Evolutionary conservation across 2,329 filamentous ascomycete genomes (phyloP).

Genomic region (Lasiodiplodia gonubiensis): DNA sequence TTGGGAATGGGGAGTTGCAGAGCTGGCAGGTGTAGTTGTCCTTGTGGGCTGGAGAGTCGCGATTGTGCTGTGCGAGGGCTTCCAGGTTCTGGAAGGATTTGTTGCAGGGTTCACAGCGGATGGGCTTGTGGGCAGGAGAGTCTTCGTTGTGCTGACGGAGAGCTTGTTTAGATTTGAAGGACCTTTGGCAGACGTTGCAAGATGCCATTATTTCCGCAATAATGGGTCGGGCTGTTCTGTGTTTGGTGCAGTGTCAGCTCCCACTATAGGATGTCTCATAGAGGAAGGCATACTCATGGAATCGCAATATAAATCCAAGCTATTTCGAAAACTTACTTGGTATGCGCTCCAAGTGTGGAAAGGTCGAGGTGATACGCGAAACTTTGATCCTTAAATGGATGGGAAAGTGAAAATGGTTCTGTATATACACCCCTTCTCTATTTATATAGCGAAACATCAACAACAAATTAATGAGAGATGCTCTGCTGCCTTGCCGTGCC

Average conservation of each 20-base stretch:
- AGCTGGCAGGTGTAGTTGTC: not conserved
- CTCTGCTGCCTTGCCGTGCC: conserved; percentile 20
- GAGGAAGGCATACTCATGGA: not conserved
- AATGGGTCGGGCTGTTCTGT: not conserved
- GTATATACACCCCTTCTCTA: not conserved
- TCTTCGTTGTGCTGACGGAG: not conserved
- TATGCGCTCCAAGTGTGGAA: not conserved
- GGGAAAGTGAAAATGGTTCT: not conserved
- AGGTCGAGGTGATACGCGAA: not conserved
- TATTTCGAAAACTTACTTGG: not conserved
- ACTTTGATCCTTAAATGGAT: not conserved
- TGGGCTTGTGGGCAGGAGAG: not conserved
- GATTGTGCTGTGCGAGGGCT: not conserved
- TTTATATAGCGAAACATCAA: not conserved
- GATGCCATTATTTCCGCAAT: not conserved
- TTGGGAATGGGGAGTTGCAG: not conserved
- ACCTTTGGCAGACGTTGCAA: not conserved
- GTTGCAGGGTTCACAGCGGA: conserved; percentile 2
- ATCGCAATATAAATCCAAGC: not conserved
- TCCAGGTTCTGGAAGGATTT: not conserved
- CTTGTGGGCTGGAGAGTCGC: conserved; percentile 1
- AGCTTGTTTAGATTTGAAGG: not conserved
- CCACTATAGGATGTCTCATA: no score
- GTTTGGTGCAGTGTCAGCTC: not conserved
- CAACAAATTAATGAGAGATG: no score